phyloP scores from a whole-genome alignment of 1,284 basidiomycete species.

The Phellopilus nigrolimitatus region DNA sequence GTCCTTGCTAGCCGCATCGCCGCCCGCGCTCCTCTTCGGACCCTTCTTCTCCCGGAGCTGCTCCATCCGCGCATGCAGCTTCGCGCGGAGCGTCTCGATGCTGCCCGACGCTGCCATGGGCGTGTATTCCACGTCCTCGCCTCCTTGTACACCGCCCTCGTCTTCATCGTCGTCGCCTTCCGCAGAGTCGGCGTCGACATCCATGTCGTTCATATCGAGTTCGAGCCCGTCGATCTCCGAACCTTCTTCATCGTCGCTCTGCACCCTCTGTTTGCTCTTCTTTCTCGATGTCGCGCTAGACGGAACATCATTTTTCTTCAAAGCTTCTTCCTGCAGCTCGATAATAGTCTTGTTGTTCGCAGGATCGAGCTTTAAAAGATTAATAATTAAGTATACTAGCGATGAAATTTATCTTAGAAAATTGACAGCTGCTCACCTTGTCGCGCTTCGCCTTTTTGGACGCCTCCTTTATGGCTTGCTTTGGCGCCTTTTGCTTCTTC shows the following conservation, averaged over 20 bases:
- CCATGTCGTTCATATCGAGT: constrained; percentile 28
- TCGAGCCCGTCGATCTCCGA: constrained; percentile 3
- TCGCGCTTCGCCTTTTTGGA: constrained; percentile 80
- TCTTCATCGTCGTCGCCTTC: constrained; percentile 25
- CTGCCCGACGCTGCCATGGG: constrained; percentile 68
- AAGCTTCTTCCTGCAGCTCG: constrained; percentile 63
- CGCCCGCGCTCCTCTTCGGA: constrained; percentile 35
- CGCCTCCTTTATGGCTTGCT: constrained; percentile 83
- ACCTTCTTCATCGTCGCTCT: constrained; percentile 31
- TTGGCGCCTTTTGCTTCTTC: constrained; percentile 76
- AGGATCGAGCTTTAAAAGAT: constrained; percentile 70
- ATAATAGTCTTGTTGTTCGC: constrained; percentile 80
- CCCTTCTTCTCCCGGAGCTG: constrained; percentile 42
- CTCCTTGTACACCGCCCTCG: constrained; percentile 27
- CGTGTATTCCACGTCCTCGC: constrained; percentile 31
- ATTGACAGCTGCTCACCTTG: constrained; percentile 51
- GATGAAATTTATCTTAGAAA: not conserved
- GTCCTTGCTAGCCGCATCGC: constrained; percentile 55
- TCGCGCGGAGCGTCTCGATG: constrained; percentile 70
- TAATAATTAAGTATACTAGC: not conserved
- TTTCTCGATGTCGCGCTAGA: constrained; percentile 28
- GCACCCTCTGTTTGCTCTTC: constrained; percentile 35
- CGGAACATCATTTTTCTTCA: constrained; percentile 50
- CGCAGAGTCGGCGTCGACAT: constrained; percentile 30
- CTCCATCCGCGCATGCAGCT: constrained; percentile 75